Percentiles rank a stretch among this genome's conserved stretches.
These are phyloP conservation scores for Chalaropsis thielavioides DNA, from an alignment of 2,329 filamentous ascomycete genomes.

Conservation along the genomic window DNA sequence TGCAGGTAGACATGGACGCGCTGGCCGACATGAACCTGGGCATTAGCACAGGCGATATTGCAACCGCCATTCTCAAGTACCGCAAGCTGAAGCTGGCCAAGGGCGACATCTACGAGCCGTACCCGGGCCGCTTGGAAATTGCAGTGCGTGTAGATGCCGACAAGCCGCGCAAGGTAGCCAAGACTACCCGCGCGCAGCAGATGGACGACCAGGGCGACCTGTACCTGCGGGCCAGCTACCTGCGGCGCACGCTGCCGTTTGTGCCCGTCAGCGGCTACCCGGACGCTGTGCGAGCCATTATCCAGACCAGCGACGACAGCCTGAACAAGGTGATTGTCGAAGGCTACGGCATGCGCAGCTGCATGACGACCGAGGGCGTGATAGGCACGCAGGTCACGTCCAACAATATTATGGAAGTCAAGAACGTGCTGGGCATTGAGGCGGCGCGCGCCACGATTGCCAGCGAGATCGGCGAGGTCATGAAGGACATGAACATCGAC, in stretches of 20 bases:
- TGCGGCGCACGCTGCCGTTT: conserved; percentile 66
- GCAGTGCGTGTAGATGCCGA: conserved; percentile 46
- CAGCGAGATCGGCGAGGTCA: conserved; percentile 73
- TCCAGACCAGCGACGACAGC: conserved; percentile 59
- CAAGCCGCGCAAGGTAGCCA: conserved; percentile 33
- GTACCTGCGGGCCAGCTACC: conserved; percentile 65
- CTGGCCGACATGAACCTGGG: conserved; percentile 72
- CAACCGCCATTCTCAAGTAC: conserved; percentile 59
- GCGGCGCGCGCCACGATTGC: conserved; percentile 83
- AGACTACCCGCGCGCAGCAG: conserved; percentile 30
- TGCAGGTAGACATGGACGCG: conserved; percentile 67
- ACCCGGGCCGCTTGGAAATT: conserved; percentile 54
- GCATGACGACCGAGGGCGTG: conserved; percentile 89
- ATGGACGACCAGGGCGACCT: conserved; percentile 33
- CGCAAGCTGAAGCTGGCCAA: conserved; percentile 67
- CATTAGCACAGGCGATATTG: conserved; percentile 58
- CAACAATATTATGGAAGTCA: conserved; percentile 84
- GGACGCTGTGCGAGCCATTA: conserved; percentile 72
- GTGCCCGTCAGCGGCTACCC: conserved; percentile 86
- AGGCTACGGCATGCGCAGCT: conserved; percentile 77
- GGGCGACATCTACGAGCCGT: conserved; percentile 46
- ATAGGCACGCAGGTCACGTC: conserved; percentile 58
- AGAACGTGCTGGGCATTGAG: conserved; percentile 83
- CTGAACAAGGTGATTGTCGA: conserved; percentile 73
- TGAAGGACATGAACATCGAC: conserved; percentile 91